These are phyloP conservation scores for Fusarium papillatum DNA, from an alignment of 2,329 filamentous ascomycete genomes.

Conservation along the genomic window DNA sequence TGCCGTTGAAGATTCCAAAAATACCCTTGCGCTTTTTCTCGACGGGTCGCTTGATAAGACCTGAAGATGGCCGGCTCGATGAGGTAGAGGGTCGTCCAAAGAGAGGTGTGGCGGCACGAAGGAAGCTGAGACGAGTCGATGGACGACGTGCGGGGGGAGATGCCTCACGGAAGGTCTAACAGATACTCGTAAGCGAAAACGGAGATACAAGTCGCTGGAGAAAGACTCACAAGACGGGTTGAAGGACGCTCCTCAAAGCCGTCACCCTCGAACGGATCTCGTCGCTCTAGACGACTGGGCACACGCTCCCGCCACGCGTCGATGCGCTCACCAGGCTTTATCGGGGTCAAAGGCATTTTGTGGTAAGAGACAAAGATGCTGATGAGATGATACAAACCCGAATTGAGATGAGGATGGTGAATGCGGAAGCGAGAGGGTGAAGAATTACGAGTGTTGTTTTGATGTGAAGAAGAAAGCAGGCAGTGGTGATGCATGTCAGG, in stretches of 20 bases:
- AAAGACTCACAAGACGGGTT: constrained; percentile 45
- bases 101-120: constrained; percentile 44
- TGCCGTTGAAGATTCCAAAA: constrained; percentile 44
- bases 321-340: constrained; percentile 38
- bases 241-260: constrained; percentile 47
- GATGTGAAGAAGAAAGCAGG: background rate
- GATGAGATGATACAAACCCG: background rate
- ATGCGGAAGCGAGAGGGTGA: background rate
- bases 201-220: rapidly evolving
- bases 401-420: background rate
- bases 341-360: constrained; percentile 13
- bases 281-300: constrained; percentile 50
- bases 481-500: background rate
- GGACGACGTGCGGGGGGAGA: constrained; percentile 33
- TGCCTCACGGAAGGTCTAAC: constrained; percentile 42
- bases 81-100: constrained; percentile 35
- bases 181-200: background rate
- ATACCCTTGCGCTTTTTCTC: constrained; percentile 31
- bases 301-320: constrained; percentile 52
- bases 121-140: constrained; percentile 45
- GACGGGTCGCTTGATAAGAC: background rate
- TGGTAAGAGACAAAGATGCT: background rate
- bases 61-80: constrained; percentile 29
- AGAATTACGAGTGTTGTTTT: background rate
- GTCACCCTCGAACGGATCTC: constrained; percentile 52